These are phyloP conservation scores for Ramularia endophylla DNA, from an alignment of 2,329 filamentous ascomycete species.

Conservation along the genomic window DNA sequence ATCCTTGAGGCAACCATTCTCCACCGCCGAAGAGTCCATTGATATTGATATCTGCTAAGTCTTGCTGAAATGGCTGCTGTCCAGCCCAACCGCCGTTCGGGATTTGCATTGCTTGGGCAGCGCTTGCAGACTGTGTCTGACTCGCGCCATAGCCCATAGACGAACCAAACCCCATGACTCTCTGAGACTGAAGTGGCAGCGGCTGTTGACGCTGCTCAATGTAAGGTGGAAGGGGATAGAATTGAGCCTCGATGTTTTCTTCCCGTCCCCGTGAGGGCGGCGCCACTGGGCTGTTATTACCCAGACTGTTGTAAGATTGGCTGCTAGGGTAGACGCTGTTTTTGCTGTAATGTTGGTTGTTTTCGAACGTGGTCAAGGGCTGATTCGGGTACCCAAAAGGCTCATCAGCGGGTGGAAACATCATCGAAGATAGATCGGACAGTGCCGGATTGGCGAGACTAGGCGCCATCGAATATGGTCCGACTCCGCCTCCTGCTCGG, in stretches of 20 bases:
- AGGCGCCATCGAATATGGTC: constrained; percentile 20
- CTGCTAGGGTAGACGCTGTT: constrained; percentile 13
- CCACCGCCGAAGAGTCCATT: constrained; percentile 34
- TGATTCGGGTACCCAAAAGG: constrained; percentile 76
- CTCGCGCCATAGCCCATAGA: constrained; percentile 12
- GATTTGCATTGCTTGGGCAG: constrained; percentile 12
- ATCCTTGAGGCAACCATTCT: constrained; percentile 27
- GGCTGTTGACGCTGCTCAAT: constrained; percentile 49
- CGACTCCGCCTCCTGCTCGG: constrained; percentile 15
- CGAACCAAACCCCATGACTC: constrained; percentile 12
- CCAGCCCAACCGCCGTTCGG: constrained; percentile 13
- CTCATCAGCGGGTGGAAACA: constrained; percentile 67
- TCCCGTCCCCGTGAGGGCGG: constrained; percentile 18
- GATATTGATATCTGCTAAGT: constrained; percentile 23
- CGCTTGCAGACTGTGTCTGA: constrained; percentile 13
- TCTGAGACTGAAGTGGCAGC: constrained; percentile 15
- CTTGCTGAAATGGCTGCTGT: constrained; percentile 24
- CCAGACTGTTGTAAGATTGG: constrained; percentile 10
- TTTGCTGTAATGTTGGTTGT: constrained; percentile 35
- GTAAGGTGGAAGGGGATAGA: constrained; percentile 67
- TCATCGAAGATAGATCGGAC: constrained; percentile 67
- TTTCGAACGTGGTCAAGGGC: constrained; percentile 56
- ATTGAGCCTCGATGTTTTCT: constrained; percentile 66
- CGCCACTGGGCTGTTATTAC: constrained; percentile 10
- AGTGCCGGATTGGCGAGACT: constrained; percentile 42